phyloP scores from a whole-genome alignment of 2,329 filamentous ascomycete genomes.

The Aspergillus proliferans region DNA sequence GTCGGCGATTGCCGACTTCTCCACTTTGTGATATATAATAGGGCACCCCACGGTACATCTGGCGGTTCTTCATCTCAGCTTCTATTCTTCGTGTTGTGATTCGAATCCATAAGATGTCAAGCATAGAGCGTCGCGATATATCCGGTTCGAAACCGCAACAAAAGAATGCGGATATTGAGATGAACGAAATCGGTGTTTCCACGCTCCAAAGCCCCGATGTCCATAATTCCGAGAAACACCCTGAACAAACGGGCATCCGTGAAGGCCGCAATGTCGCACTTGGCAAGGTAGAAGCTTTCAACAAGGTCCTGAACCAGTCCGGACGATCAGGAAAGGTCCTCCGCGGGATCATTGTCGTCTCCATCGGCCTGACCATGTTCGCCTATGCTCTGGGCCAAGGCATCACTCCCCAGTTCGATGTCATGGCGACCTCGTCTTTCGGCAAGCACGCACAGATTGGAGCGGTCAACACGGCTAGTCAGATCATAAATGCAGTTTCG shows the following conservation, averaged over 20 bases:
- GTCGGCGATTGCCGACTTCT: no score
- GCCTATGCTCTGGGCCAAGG: conserved; percentile 20
- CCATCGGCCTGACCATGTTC: conserved; percentile 23
- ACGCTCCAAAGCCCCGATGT: no score
- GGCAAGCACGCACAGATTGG: conserved; percentile 12
- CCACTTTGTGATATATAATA: no score
- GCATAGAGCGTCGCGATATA: no score
- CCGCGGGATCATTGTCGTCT: conserved; percentile 15
- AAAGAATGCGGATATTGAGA: no score
- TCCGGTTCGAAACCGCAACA: no score
- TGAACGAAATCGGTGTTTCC: no score
- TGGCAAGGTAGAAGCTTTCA: conserved; percentile 20
- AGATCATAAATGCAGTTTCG: conserved; percentile 17
- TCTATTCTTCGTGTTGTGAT: no score
- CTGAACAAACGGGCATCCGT: neutral
- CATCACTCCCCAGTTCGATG: conserved; percentile 16
- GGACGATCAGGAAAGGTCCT: conserved; percentile 14
- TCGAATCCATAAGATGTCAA: no score
- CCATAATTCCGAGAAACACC: no score
- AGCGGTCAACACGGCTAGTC: conserved; percentile 11
- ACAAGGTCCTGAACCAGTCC: conserved; percentile 19
- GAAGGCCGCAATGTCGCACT: neutral
- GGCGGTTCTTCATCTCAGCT: no score
- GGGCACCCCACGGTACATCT: no score
- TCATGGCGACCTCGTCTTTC: conserved; percentile 17